Percentiles rank a stretch among this genome's conserved stretches.
Evolutionary conservation across 306 rosid genomes (phyloP).

Genomic region (Sophora flavescens): DNA sequence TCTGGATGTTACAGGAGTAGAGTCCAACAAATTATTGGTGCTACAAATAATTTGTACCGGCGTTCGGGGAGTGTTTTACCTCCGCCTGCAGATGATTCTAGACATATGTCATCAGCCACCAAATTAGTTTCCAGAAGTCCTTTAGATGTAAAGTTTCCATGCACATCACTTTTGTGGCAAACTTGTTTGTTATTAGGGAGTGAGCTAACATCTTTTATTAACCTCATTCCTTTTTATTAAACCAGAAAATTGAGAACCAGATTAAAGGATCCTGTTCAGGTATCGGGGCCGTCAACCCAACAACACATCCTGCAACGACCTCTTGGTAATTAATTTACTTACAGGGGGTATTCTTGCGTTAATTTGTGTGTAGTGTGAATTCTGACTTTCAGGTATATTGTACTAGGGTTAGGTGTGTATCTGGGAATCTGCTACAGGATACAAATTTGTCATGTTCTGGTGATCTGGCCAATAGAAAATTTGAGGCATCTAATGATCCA

Average conservation of each 20-base stretch:
- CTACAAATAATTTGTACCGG: constrained; percentile 63
- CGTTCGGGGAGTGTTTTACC: constrained; percentile 61
- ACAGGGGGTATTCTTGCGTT: not conserved
- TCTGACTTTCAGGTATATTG: constrained; percentile 33
- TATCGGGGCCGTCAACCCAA: constrained; percentile 33
- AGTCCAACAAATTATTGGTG: constrained; percentile 61
- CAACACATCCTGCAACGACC: constrained; percentile 40
- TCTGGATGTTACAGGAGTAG: constrained; percentile 61
- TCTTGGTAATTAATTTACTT: constrained; percentile 53
- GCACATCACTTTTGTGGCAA: constrained; percentile 6
- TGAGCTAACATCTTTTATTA: constrained; percentile 12
- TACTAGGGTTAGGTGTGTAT: constrained; percentile 54
- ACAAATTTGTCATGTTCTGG: constrained; percentile 34
- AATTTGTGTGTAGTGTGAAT: constrained; percentile 13
- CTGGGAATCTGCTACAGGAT: constrained; percentile 48
- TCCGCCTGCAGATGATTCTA: constrained; percentile 55
- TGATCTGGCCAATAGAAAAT: constrained; percentile 40
- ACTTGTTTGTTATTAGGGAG: constrained; percentile 31
- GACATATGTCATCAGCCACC: constrained; percentile 46
- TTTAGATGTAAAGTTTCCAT: constrained; percentile 54
- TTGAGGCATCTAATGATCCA: constrained; percentile 44
- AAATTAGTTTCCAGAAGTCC: constrained; percentile 46
- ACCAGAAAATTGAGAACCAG: constrained; percentile 52
- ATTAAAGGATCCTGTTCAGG: constrained; percentile 45
- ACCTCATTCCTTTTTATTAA: constrained; percentile 11